Evolutionary conservation across 1,284 basidiomycete genomes (phyloP).

Genomic region (Moniliophthora roreri): DNA sequence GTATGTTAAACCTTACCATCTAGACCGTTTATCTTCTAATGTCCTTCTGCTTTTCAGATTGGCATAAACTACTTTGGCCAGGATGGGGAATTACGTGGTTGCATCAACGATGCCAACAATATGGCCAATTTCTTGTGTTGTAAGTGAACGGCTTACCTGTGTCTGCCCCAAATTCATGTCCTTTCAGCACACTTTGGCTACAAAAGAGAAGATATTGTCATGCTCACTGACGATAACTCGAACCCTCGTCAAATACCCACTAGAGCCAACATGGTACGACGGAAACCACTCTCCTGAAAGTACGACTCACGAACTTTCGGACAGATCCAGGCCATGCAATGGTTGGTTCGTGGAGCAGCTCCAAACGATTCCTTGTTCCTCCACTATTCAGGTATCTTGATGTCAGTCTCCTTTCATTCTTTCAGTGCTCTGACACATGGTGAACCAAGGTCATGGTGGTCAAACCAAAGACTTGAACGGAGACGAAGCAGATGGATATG

Average conservation of each 20-base stretch:
- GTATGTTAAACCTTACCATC: constrained; percentile 37
- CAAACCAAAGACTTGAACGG: constrained; percentile 76
- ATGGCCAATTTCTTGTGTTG: constrained; percentile 72
- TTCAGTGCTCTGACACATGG: constrained; percentile 8
- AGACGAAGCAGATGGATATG: constrained; percentile 64
- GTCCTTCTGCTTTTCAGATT: constrained; percentile 43
- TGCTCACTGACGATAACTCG: constrained; percentile 75
- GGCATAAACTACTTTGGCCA: constrained; percentile 84
- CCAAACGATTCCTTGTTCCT: constrained; percentile 91
- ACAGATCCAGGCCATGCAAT: constrained; percentile 80
- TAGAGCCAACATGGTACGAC: constrained; percentile 74
- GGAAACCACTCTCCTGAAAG: background rate
- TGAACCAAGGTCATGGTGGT: constrained; percentile 81
- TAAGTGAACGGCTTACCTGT: constrained; percentile 32
- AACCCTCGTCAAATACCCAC: constrained; percentile 73
- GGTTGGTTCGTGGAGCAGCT: constrained; percentile 80
- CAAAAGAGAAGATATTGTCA: constrained; percentile 80
- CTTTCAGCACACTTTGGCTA: constrained; percentile 67
- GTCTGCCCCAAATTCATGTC: constrained; percentile 1
- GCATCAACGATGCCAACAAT: constrained; percentile 87
- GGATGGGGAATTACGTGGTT: constrained; percentile 66
- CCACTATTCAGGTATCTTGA: constrained; percentile 62
- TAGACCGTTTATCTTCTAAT: background rate
- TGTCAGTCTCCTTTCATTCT: background rate
- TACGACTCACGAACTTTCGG: constrained; percentile 4